A percentile compares a stretch with the other conserved stretches of the same genome.
Conservation (phyloP, 345 rosid genomes). For the Aquilaria malaccensis region DNA sequence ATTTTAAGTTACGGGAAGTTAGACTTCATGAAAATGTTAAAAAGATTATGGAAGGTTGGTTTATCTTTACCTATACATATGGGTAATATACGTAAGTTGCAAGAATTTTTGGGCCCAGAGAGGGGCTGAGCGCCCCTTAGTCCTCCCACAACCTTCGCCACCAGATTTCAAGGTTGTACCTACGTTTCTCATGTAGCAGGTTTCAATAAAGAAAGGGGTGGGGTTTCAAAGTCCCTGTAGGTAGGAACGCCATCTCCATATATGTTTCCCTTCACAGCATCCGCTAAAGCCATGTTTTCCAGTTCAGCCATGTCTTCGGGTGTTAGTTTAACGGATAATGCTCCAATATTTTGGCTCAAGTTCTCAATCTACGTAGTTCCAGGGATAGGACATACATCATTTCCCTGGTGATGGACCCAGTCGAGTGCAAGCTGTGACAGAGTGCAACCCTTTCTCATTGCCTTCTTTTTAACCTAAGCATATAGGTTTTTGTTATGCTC, state of each 20-base stretch:
- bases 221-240: conserved; percentile 35
- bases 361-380: conserved; percentile 52
- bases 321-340: conserved; percentile 46
- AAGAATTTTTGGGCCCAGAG: too few relatives aligned
- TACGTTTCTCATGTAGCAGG: background rate
- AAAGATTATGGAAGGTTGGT: too few relatives aligned
- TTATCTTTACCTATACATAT: too few relatives aligned
- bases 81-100: too few relatives aligned
- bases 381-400: conserved; percentile 10
- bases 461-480: conserved; percentile 36
- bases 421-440: conserved; percentile 55
- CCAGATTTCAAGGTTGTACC: too few relatives aligned
- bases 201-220: conserved; percentile 54
- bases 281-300: conserved; percentile 32
- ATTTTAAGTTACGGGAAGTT: too few relatives aligned
- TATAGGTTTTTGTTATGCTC: conserved; percentile 37
- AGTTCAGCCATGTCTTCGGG: conserved; percentile 55
- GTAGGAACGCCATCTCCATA: conserved; percentile 11
- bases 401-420: conserved; percentile 41
- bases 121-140: too few relatives aligned
- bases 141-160: too few relatives aligned
- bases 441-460: conserved; percentile 44
- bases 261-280: conserved; percentile 35
- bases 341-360: conserved; percentile 48
- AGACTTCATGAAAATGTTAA: too few relatives aligned